These are phyloP conservation scores for Jacaranda mimosifolia DNA, from an alignment of 257 asterid genomes.

Conservation along the genomic window DNA sequence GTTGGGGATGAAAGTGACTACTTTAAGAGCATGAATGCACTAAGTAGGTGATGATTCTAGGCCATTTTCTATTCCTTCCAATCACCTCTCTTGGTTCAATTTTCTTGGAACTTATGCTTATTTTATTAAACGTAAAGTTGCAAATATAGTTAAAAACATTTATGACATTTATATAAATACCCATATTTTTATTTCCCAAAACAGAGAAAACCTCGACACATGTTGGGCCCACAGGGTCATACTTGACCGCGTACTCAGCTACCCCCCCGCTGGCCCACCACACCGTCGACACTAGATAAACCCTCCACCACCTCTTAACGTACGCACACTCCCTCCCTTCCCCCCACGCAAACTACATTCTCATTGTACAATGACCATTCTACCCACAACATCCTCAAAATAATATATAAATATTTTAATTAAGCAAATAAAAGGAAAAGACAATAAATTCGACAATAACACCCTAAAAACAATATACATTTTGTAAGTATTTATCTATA, in stretches of 20 bases:
- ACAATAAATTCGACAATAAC: too few species aligned
- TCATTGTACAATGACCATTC: slow-evolving; percentile 20
- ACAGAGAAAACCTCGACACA: not conserved
- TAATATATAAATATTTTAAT: too few species aligned
- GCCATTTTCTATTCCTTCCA: too few species aligned
- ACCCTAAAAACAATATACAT: too few species aligned
- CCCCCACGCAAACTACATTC: slow-evolving; percentile 36
- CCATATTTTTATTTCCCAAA: too few species aligned
- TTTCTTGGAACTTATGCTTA: too few species aligned
- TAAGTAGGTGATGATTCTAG: too few species aligned
- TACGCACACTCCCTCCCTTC: slow-evolving; percentile 45
- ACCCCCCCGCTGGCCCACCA: slow-evolving; percentile 21
- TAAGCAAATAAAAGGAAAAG: not conserved
- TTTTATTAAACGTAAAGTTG: not conserved
- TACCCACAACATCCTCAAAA: not conserved
- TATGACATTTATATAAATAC: not conserved
- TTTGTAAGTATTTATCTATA: too few species aligned
- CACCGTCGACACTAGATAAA: slow-evolving; percentile 50
- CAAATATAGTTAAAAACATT: not conserved
- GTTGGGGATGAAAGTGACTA: too few species aligned
- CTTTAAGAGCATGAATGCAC: too few species aligned
- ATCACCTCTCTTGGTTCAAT: too few species aligned
- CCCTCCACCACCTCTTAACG: slow-evolving; percentile 47
- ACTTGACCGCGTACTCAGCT: slow-evolving; percentile 25
- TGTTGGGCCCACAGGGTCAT: slow-evolving; percentile 18